These are phyloP conservation scores for Pythium chondricola DNA, from an alignment of 352 stramenopile genomes.

Conservation along the genomic window DNA sequence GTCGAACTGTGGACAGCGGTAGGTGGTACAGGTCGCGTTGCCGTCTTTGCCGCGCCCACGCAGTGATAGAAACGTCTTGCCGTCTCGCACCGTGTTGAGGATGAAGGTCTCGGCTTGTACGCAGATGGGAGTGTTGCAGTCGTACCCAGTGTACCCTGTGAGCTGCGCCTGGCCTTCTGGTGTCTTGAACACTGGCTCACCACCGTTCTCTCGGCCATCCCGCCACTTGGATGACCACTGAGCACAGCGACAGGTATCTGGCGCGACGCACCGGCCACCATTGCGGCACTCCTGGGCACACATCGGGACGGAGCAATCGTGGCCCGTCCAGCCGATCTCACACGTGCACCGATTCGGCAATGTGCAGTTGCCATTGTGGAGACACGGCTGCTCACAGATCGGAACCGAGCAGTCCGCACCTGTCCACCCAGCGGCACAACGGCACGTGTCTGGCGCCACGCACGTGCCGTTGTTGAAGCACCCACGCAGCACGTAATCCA, in stretches of 20 bases:
- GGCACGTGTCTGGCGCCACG: constrained; percentile 78
- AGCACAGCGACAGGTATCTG: constrained; percentile 85
- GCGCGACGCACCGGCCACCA: constrained; percentile 53
- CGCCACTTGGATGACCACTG: constrained; percentile 88
- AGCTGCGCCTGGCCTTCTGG: constrained; percentile 85
- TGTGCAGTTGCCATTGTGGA: constrained; percentile 90
- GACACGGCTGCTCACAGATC: constrained; percentile 61
- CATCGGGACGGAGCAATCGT: constrained; percentile 83
- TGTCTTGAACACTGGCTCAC: constrained; percentile 88
- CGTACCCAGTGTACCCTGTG: constrained; percentile 94
- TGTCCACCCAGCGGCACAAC: constrained; percentile 72
- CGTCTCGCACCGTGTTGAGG: constrained; percentile 70
- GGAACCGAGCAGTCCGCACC: constrained; percentile 76
- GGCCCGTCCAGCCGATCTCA: constrained; percentile 86
- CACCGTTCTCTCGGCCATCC: constrained; percentile 87
- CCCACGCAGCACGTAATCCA: constrained; percentile 90
- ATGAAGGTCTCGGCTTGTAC: constrained; percentile 88
- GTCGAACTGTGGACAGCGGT: constrained; percentile 80
- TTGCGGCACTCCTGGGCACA: constrained; percentile 92
- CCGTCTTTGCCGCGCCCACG: constrained; percentile 50
- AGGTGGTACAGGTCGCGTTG: constrained; percentile 35
- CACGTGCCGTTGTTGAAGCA: constrained; percentile 97
- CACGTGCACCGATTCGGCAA: constrained; percentile 89
- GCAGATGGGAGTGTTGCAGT: constrained; percentile 96
- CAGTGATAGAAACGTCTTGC: constrained; percentile 34